A percentile compares a stretch with the other conserved stretches of the same genome.
Conservation (phyloP, 2,329 filamentous ascomycete genomes). For the Pseudogymnoascus sp. region DNA sequence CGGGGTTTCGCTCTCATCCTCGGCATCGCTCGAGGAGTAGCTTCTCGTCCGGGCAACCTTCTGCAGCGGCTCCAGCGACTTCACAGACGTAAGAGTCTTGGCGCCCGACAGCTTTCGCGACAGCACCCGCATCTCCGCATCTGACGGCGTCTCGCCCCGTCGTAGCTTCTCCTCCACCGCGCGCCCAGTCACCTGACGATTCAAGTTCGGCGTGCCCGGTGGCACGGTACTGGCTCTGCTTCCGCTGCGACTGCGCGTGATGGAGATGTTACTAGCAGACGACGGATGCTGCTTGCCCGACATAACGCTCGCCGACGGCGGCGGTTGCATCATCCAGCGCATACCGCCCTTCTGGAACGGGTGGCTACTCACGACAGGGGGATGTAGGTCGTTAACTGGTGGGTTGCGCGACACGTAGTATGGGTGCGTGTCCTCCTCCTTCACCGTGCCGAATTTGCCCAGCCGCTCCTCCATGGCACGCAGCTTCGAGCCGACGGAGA, state of each 20-base stretch:
- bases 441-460: constrained; percentile 27
- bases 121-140: constrained; percentile 16
- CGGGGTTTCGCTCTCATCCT: background rate
- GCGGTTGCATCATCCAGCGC: constrained; percentile 88
- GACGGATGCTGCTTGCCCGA: constrained; percentile 70
- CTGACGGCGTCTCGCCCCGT: constrained; percentile 23
- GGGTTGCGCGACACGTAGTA: constrained; percentile 43
- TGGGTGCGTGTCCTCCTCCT: constrained; percentile 30
- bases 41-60: background rate
- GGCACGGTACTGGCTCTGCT: constrained; percentile 23
- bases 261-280: constrained; percentile 49
- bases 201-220: constrained; percentile 14
- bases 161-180: constrained; percentile 26
- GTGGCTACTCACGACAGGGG: constrained; percentile 72
- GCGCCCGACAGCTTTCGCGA: background rate
- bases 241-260: constrained; percentile 33
- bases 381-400: constrained; percentile 79
- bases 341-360: constrained; percentile 63
- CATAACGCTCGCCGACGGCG: constrained; percentile 86
- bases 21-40: background rate
- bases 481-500: constrained; percentile 46
- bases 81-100: background rate
- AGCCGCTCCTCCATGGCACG: constrained; percentile 45
- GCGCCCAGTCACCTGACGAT: constrained; percentile 25
- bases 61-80: background rate